Base-by-base conservation (phyloP, 164 flowering plant genomes). In the Chimonanthus praecox region DNA sequence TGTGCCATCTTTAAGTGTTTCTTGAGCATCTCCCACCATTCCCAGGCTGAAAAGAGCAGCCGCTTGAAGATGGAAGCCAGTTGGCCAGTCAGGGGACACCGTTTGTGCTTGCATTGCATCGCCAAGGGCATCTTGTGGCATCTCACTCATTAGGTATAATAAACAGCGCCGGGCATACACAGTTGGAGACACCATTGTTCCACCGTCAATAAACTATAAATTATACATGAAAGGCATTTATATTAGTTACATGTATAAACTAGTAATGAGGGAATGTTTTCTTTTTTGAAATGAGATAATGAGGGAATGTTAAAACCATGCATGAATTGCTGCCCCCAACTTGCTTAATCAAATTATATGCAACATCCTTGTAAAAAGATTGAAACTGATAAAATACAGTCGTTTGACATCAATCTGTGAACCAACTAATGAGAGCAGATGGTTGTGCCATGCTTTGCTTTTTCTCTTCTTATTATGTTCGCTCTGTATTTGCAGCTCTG, bases 71-170 rank as follows among this genome's bases (percentile, higher is more conserved):
- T 90, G 86, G 67, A 85, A 83, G 10, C 96, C 96, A 58, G 91
- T 89, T 4, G 88, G 83, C 95, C 97, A 92, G 49, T 85, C 89
- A 0, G 94, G 96, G 20, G 90, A 86, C 5, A 89, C 80, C 13
- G 74, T 88, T 68, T 84, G 90, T 2, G 96, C 90, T 80, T 90
- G 92, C 92, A 89, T 84, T 1, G 97, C 92, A 75, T 92, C 97
- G 0, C 84, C 88, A 6, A 92, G 86, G 62, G 92, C 97, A 74
- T 90, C 89, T 79, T 87, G 91, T 20, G 86, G 75, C 92, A 82
- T 86, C 65, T 87, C 90, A 67, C 60, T 84, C 92, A 90, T 89
- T 86, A 92, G 77, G 73, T 88, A 88, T 3, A 87, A 85, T 47
- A 92, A 79, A 81, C 94, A 88, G n/a, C 96, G 88, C 67, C 97